Percentiles rank a stretch among this genome's conserved stretches.
phyloP scores from a whole-genome alignment of 257 asterid genomes.

The Solanum lignicaule region DNA sequence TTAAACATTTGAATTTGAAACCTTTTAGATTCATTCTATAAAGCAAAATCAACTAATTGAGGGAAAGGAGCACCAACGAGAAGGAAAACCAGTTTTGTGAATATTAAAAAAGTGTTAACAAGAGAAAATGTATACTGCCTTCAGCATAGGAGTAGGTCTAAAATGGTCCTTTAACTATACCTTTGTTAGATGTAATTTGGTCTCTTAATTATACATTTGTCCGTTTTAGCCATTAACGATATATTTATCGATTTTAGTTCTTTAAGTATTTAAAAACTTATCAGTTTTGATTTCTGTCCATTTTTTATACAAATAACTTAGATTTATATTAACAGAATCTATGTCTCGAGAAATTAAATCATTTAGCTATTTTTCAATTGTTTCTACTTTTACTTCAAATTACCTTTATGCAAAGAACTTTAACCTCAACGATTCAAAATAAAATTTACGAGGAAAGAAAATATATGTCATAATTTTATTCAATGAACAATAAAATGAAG shows the following conservation, averaged over 20 bases:
- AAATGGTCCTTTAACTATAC: no score
- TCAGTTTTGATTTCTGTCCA: accelerated
- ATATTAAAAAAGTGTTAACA: not conserved
- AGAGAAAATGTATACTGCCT: not conserved
- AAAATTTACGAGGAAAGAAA: no score
- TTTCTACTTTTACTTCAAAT: no score
- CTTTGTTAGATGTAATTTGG: accelerated
- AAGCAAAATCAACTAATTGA: not conserved
- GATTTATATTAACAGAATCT: no score
- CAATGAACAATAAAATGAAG: no score
- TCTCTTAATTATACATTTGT: no score
- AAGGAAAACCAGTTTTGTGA: not conserved
- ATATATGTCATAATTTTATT: no score
- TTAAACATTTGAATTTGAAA: not conserved
- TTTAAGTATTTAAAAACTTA: no score
- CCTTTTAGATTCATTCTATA: not conserved
- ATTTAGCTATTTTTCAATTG: no score
- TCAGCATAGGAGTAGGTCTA: no score
- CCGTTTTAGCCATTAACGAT: no score
- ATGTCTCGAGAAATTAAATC: not conserved
- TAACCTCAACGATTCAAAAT: not conserved
- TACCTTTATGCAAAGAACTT: not conserved
- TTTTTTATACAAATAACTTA: no score
- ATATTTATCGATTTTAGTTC: not conserved
- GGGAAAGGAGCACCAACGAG: not conserved